A percentile compares a stretch with the other conserved stretches of the same genome.
These are phyloP conservation scores for Amoebophrya sp. DNA, from an alignment of 169 alveolate species.

Conservation along the genomic window DNA sequence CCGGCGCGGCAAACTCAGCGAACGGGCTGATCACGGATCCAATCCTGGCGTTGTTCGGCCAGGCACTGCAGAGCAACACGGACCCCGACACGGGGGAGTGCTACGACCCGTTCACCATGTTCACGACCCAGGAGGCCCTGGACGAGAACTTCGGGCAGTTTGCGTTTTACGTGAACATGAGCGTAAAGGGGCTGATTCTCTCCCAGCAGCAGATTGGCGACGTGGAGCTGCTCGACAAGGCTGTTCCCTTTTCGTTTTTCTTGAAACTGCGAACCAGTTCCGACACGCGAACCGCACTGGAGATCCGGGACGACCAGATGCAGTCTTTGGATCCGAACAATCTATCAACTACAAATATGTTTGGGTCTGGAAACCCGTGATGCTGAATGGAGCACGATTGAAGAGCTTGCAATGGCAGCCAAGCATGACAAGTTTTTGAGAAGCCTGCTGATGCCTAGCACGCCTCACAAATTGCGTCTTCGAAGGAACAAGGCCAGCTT, in stretches of 20 bases:
- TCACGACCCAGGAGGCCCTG: not conserved
- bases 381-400: too few relatives aligned
- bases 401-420: too few relatives aligned
- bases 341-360: not conserved
- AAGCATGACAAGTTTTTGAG: too few relatives aligned
- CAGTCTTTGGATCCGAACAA: not conserved
- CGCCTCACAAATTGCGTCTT: too few relatives aligned
- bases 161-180: not conserved
- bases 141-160: not conserved
- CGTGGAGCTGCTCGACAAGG: not conserved
- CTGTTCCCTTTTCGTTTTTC: not conserved
- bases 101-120: not conserved
- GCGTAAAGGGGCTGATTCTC: not conserved
- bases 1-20: not conserved
- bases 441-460: too few relatives aligned
- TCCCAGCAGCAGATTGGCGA: conserved; percentile 23
- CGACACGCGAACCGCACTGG: not conserved
- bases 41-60: not conserved
- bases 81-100: not conserved
- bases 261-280: not conserved
- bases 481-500: too few relatives aligned
- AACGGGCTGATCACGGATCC: not conserved
- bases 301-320: not conserved
- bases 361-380: too few relatives aligned
- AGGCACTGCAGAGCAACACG: not conserved